Evolutionary conservation across 169 alveolate species (phyloP).

Genomic region (Theileria orientalis): DNA sequence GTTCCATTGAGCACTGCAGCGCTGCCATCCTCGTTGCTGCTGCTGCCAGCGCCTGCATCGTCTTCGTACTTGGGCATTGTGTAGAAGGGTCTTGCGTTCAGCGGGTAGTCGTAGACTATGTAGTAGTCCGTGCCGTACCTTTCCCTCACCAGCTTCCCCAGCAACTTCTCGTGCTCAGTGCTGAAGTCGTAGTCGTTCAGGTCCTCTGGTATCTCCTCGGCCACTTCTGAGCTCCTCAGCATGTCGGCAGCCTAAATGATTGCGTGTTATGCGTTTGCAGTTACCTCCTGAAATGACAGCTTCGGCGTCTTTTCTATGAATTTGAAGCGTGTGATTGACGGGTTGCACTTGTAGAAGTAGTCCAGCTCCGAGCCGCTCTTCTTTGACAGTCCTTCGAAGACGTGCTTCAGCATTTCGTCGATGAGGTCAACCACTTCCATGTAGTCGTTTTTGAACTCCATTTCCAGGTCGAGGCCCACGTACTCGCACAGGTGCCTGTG

Average conservation of each 20-base stretch:
- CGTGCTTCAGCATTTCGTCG: constrained; percentile 85
- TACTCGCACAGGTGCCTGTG: constrained; percentile 99
- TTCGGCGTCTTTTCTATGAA: constrained; percentile 57
- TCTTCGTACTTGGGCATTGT: constrained; percentile 92
- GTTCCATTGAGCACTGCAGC: background rate
- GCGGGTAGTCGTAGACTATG: constrained; percentile 95
- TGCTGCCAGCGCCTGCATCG: constrained; percentile 16
- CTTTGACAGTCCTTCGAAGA: constrained; percentile 85
- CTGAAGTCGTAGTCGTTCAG: constrained; percentile 83
- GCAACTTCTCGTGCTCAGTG: constrained; percentile 93
- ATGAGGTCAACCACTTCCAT: constrained; percentile 93
- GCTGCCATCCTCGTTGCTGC: background rate
- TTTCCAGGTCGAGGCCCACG: constrained; percentile 97
- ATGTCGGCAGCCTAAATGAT: constrained; percentile 72
- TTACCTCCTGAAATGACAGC: constrained; percentile 43
- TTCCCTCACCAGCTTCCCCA: constrained; percentile 91
- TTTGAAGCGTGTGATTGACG: constrained; percentile 43
- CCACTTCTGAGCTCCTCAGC: constrained; percentile 68
- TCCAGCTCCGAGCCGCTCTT: constrained; percentile 69
- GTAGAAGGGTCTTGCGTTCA: constrained; percentile 97
- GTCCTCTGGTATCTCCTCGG: constrained; percentile 78
- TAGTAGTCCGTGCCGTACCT: constrained; percentile 96
- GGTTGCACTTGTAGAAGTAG: constrained; percentile 50
- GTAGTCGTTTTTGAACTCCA: constrained; percentile 94
- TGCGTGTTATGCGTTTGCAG: constrained; percentile 49